Evolutionary conservation across 1,284 basidiomycete genomes (phyloP).

Genomic region (Malassezia sympodialis): DNA sequence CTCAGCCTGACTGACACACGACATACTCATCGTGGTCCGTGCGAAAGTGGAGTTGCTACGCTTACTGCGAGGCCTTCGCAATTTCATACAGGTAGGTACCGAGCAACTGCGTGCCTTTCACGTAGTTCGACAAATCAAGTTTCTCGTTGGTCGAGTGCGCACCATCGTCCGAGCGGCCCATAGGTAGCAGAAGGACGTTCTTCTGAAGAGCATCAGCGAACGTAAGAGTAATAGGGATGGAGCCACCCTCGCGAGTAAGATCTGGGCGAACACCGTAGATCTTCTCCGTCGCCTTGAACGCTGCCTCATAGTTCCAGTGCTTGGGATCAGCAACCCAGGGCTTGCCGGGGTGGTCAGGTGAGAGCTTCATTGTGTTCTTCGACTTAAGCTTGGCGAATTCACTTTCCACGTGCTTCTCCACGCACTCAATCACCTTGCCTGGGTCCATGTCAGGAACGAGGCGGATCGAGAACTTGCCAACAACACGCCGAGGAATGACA

Average conservation of each 20-base stretch:
- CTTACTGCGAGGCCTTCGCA: background rate
- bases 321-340: constrained; percentile 47
- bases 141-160: constrained; percentile 94
- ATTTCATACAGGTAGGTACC: constrained; percentile 67
- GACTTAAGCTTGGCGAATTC: constrained; percentile 41
- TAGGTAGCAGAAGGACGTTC: constrained; percentile 72
- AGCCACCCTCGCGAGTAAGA: constrained; percentile 85
- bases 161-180: constrained; percentile 67
- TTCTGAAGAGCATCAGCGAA: constrained; percentile 61
- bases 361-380: constrained; percentile 43
- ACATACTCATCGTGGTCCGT: background rate
- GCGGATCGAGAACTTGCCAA: constrained; percentile 53
- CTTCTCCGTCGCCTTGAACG: constrained; percentile 68
- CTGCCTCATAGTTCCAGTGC: constrained; percentile 94
- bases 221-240: constrained; percentile 88
- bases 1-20: background rate
- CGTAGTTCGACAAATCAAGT: constrained; percentile 81
- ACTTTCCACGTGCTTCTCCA: constrained; percentile 37
- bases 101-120: constrained; percentile 64
- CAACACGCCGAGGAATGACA: constrained; percentile 81
- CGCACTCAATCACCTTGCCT: constrained; percentile 36
- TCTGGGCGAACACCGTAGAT: constrained; percentile 76
- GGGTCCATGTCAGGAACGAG: constrained; percentile 80
- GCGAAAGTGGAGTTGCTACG: background rate
- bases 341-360: constrained; percentile 40